These are phyloP conservation scores for Lactarius akahatsu DNA, from an alignment of 768 basidiomycete species.

Conservation along the genomic window DNA sequence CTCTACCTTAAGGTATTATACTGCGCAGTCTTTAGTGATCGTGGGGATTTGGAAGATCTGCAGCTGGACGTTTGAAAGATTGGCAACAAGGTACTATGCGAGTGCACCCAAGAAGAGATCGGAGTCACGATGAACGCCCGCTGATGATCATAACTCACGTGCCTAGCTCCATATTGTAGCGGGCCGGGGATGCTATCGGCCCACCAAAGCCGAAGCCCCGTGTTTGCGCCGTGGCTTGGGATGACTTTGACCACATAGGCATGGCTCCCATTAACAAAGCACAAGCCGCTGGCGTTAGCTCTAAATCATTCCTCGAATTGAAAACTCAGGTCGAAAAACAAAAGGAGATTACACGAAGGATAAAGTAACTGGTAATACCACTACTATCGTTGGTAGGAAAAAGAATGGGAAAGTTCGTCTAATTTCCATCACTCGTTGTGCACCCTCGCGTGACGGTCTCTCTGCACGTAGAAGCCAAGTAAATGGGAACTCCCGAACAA, in stretches of 20 bases:
- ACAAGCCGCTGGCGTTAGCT: constrained; percentile 67
- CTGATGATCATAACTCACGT: background rate
- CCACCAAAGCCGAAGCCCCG: background rate
- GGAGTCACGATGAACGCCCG: background rate
- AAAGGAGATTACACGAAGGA: constrained; percentile 65
- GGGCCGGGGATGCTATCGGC: constrained; percentile 11
- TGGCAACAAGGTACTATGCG: background rate
- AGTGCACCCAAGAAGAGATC: background rate
- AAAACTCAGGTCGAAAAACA: constrained; percentile 55
- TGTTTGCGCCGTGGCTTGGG: background rate
- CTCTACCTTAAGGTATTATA: constrained; percentile 3
- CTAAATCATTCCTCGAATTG: constrained; percentile 79
- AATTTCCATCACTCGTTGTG: constrained; percentile 9
- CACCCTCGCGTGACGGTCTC: background rate
- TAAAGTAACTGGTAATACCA: constrained; percentile 56
- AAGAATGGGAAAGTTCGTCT: constrained; percentile 64
- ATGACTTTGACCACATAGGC: background rate
- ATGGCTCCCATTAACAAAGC: constrained; percentile 59
- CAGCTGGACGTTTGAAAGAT: background rate
- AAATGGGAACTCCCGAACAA: constrained; percentile 77
- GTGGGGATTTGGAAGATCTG: background rate
- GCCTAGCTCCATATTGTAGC: background rate
- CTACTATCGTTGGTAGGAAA: constrained; percentile 58
- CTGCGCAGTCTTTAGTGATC: constrained; percentile 3
- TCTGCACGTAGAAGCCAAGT: constrained; percentile 59